Evolutionary conservation across 129 eudicot genomes (phyloP), one percentile per base, ranked within the genome.

Genomic region (Apium graveolens): DNA sequence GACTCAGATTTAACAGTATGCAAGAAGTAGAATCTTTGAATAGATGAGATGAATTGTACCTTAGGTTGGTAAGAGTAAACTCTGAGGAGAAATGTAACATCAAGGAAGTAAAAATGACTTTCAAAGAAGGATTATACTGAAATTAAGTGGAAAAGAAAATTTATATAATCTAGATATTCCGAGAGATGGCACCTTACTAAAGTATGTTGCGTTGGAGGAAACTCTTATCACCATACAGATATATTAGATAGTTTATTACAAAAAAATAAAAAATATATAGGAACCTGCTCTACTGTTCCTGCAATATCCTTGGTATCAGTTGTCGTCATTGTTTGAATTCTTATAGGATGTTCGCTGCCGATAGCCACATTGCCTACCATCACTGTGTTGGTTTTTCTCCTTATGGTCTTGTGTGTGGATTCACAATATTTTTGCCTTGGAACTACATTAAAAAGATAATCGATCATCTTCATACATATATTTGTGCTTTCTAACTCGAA

Each of bases 301-400:
- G 96, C 92, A 41, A 94, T 89, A 76, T 94, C 97, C 82, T 94
- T 94, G 4, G 98, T 94, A 80, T 94, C 98, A 11, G 97, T 81
- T 76, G 98, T 94, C 53, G 98, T 94, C 98, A 94, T 94, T 24
- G 98, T 94, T 78, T 94, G 98, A 83, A 94, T 82, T 85, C 96
- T 88, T 71, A 94, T 94, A 38, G 98, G 98, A 84, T 94, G 98
- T 42, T 94, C 92, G 49, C 98, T 94, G 80, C 98, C 98, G 72
- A 94, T 86, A 74, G 97, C 91, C 81, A 94, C 98, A 87, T 91
- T 90, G 80, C 98, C 98, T 75, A 94, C 93, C 98, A 91, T 90
- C 81, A 94, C 98, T 0, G 96, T 94, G 78, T 93, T 79, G 34
- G 98, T 94, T 87, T 94, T 94, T 78, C 98, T 91, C 91, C 98